Conservation (phyloP, 805 yeast genomes). For the Candida ponderosae region DNA sequence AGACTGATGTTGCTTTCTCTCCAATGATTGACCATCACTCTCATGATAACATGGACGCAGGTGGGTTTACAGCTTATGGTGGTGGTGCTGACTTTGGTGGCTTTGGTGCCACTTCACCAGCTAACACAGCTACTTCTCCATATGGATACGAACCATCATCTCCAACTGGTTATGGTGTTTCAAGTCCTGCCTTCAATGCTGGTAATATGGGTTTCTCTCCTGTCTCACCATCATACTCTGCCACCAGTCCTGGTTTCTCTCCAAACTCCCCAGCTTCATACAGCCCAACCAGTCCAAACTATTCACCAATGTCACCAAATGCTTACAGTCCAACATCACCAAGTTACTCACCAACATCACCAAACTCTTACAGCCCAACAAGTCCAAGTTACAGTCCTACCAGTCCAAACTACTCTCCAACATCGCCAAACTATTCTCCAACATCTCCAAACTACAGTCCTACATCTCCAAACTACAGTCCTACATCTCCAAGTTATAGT, state of each 20-base stretch:
- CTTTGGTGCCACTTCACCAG: conserved; percentile 56
- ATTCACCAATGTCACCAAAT: conserved; percentile 75
- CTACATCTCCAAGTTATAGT: conserved; percentile 49
- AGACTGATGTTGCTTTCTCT: conserved; percentile 76
- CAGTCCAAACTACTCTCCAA: conserved; percentile 51
- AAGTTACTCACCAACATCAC: conserved; percentile 60
- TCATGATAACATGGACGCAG: conserved; percentile 76
- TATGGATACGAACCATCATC: conserved; percentile 36
- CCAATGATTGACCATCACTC: conserved; percentile 87
- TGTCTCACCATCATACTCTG: conserved; percentile 61
- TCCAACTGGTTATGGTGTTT: conserved; percentile 33
- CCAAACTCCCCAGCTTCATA: conserved; percentile 66
- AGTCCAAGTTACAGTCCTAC: conserved; percentile 57
- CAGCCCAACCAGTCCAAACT: conserved; percentile 62
- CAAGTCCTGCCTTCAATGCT: not conserved
- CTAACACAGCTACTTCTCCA: conserved; percentile 42
- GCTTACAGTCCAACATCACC: conserved; percentile 70
- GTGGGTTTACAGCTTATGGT: conserved; percentile 54
- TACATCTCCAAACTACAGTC: conserved; percentile 41
- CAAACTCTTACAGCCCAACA: conserved; percentile 71
- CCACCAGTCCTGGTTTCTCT: conserved; percentile 74
- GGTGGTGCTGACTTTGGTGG: conserved; percentile 45
- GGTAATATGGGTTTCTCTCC: conserved; percentile 34
- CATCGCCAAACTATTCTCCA: conserved; percentile 50
- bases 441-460: conserved; percentile 51